Percentiles rank a stretch among this genome's conserved stretches.
These are phyloP conservation scores for Candida tammaniensis DNA, from an alignment of 805 yeast species.

Conservation along the genomic window DNA sequence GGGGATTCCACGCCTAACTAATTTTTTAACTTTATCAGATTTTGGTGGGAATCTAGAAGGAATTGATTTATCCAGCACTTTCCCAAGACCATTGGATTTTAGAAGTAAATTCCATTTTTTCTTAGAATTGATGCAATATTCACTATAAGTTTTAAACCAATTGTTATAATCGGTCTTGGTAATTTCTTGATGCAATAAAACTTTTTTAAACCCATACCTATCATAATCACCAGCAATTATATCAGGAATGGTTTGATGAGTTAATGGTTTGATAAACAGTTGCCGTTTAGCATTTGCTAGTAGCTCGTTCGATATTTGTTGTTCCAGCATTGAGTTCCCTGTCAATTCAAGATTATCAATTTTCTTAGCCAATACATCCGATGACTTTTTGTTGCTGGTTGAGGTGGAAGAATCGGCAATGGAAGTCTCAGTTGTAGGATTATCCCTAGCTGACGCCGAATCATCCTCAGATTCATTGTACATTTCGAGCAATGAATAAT, in stretches of 20 bases:
- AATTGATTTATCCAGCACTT: slow-evolving; percentile 17
- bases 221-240: slow-evolving; percentile 41
- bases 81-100: slow-evolving; percentile 66
- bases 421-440: background rate
- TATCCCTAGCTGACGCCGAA: background rate
- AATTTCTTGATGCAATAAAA: slow-evolving; percentile 44
- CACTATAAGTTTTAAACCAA: slow-evolving; percentile 75
- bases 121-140: slow-evolving; percentile 61
- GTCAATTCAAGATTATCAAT: background rate
- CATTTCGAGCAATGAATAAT: slow-evolving; percentile 36
- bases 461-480: slow-evolving; percentile 21
- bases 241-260: slow-evolving; percentile 8
- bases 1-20: slow-evolving; percentile 89
- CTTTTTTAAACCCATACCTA: slow-evolving; percentile 84
- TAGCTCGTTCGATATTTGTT: slow-evolving; percentile 6
- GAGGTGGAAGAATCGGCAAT: background rate
- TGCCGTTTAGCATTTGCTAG: slow-evolving; percentile 9
- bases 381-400: background rate
- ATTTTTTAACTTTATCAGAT: slow-evolving; percentile 74
- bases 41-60: slow-evolving; percentile 75
- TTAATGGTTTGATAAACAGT: slow-evolving; percentile 10
- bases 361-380: background rate
- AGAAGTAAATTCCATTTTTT: slow-evolving; percentile 73
- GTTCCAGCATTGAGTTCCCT: slow-evolving; percentile 2
- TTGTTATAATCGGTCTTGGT: slow-evolving; percentile 56